Percentiles rank a stretch among this genome's conserved stretches.
Evolutionary conservation across 2,329 filamentous ascomycete genomes (phyloP).

Genomic region (Fusarium sp.): DNA sequence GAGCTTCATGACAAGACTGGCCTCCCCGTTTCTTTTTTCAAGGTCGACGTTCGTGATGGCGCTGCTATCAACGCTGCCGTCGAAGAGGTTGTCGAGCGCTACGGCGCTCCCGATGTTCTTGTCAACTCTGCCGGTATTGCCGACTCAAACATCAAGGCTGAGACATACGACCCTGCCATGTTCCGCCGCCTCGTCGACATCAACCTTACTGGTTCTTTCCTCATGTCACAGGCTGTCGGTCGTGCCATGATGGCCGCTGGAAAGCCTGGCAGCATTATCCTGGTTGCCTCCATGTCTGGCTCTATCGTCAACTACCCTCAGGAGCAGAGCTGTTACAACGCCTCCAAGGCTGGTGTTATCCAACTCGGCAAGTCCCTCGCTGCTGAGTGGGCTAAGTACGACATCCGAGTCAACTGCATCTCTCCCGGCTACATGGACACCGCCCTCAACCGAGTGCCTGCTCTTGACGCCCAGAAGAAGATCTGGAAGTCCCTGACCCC

Average conservation of each 20-base stretch:
- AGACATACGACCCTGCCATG: slow-evolving; percentile 82
- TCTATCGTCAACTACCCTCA: slow-evolving; percentile 90
- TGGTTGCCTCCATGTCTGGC: slow-evolving; percentile 86
- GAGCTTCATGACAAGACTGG: slow-evolving; percentile 81
- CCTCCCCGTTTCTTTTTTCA: slow-evolving; percentile 82
- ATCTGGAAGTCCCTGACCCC: slow-evolving; percentile 84
- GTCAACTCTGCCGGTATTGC: slow-evolving; percentile 86
- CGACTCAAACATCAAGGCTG: slow-evolving; percentile 87
- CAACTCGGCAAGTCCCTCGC: slow-evolving; percentile 86
- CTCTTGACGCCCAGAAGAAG: slow-evolving; percentile 85
- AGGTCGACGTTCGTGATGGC: slow-evolving; percentile 82
- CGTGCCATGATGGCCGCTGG: slow-evolving; percentile 80
- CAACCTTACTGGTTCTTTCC: slow-evolving; percentile 85
- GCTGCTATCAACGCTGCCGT: slow-evolving; percentile 79
- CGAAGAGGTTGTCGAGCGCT: slow-evolving; percentile 74
- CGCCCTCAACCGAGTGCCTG: slow-evolving; percentile 82
- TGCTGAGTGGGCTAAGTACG: slow-evolving; percentile 86
- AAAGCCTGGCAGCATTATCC: slow-evolving; percentile 80
- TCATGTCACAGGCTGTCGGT: slow-evolving; percentile 81
- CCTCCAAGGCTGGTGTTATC: slow-evolving; percentile 85
- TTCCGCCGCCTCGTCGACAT: slow-evolving; percentile 86
- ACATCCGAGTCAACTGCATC: slow-evolving; percentile 87
- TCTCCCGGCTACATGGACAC: slow-evolving; percentile 92
- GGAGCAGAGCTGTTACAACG: slow-evolving; percentile 87
- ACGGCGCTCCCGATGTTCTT: slow-evolving; percentile 80